Conservation (phyloP, 768 basidiomycete species). For the Symmetrospora coprosmae region DNA sequence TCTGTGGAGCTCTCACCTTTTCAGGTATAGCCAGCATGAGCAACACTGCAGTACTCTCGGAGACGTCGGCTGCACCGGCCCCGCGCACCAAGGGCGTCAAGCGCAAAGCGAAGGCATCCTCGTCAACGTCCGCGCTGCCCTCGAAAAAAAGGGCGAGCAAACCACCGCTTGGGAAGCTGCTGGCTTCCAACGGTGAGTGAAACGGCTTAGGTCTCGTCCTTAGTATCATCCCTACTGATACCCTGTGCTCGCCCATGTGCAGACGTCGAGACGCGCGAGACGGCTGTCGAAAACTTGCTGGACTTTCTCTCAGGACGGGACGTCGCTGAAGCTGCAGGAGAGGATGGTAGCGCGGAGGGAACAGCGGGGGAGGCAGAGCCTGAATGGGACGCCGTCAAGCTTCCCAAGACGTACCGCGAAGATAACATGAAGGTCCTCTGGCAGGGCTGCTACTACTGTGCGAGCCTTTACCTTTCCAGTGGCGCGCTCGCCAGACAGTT, state of each 20-base stretch:
- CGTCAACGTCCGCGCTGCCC: too few relatives aligned
- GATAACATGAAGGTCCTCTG: conserved; percentile 73
- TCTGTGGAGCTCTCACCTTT: too few relatives aligned
- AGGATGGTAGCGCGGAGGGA: background rate
- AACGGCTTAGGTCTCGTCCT: conserved; percentile 6
- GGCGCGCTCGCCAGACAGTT: background rate
- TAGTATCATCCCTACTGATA: too few relatives aligned
- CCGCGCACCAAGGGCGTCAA: too few relatives aligned
- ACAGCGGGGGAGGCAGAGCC: background rate
- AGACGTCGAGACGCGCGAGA: conserved; percentile 83
- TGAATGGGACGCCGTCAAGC: conserved; percentile 40
- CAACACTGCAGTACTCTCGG: too few relatives aligned
- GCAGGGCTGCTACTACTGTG: conserved; percentile 97
- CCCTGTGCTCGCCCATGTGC: conserved; percentile 2
- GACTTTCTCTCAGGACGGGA: background rate
- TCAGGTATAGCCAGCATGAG: too few relatives aligned
- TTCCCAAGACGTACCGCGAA: conserved; percentile 46
- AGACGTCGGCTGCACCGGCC: too few relatives aligned
- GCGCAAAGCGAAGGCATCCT: too few relatives aligned
- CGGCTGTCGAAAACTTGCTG: conserved; percentile 50
- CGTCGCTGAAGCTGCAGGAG: background rate
- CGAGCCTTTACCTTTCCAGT: conserved; percentile 30
- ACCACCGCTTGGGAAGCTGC: conserved; percentile 71
- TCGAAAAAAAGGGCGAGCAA: background rate
- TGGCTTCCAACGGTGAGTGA: conserved; percentile 70